Base-by-base conservation (phyloP, 176 grass and related monocot species). In the Dendrocalamus sinicus region DNA sequence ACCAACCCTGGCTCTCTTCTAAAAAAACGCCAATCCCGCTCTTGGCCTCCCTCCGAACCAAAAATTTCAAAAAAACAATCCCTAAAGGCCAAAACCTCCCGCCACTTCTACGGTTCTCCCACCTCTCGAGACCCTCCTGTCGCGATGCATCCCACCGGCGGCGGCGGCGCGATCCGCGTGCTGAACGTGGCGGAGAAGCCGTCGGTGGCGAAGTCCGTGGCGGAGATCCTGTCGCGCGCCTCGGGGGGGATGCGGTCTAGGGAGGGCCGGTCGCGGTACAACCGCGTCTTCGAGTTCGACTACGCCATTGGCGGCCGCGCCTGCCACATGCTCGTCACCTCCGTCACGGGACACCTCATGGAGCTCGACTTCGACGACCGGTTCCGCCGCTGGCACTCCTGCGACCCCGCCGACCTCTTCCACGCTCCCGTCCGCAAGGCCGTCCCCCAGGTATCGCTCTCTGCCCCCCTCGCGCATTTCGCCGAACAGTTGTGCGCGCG, bases 261-360 rank as follows among this genome's bases (percentile, higher is more conserved):
- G 70, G 50, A 76, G 78, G 96, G 96, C 51, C 81, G 93, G 50
- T 95, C 93, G 39, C 90, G 75, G 26, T 98, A 94, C 84, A 98
- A 98, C 69, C 96, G 96, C 75, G 55, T 98, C 48, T 98, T 98
- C 77, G 90, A 98, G 87, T 98, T 98, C 78, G 91, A 78, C 75
- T 92, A 96, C 88, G 32, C 76, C 81, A 96, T 92, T 80, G 87
- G 84, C 43, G 63, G 45, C 41, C 88, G 77, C 19, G 53, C 81
- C 70, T 95, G 96, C 86, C 84, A 73, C 81, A 98, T 94, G 96
- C 86, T 84, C 60, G 88, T 96, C 73, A 98, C 96, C 81, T 98
- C 93, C 72, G 96, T 98, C 91, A 98, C 93, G 45, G 96, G 96
- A 20, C 93, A 98, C 80, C 89, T 98, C 72, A 98, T 98, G 96